Base-by-base conservation (phyloP, 306 rosid genomes). In the Glycyrrhiza uralensis region DNA sequence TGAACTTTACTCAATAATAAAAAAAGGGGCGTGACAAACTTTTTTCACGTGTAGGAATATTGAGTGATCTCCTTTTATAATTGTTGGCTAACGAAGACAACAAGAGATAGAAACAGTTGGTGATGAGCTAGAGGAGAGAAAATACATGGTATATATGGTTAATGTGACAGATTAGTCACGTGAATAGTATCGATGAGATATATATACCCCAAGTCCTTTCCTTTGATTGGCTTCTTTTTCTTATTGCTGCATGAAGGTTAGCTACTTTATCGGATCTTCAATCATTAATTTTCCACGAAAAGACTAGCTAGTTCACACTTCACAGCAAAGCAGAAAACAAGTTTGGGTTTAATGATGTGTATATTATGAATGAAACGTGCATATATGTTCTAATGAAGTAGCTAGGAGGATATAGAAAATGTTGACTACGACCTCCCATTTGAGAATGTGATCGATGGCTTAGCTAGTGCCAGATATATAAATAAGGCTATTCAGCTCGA, bases 401-500 rank as follows among this genome's bases (percentile, higher is more conserved):
- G n/a, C n/a, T 36, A 17, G 32, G 33, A 46, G 45, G 52, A 41
- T 8, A 65, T 33, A 2, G 66, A 56, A 44, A 61, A 55, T 15
- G 45, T 45, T 45, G 58, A 80, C 17, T 49, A 26, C n/a, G 38
- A 61, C 80, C 20, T 23, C 0, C 3, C 12, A 2, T 7, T 59
- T 1, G 30, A 63, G 65, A 81, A 71, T 76, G 72, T 65, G 81
- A 70, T 64, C 70, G 47, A 70, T 64, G 74, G 47, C 71, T 29
- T 70, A 78, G 75, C 57, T 73, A 13, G 23, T 66, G 68, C 20
- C 70, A 39, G 65, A 38, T 58, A 44, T n/a, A n/a, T n/a, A n/a
- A n/a, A n/a, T 45, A 0, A 11, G 7, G 51, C 2, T 57, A 72
- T 57, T 17, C 4, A 20, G 39, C 18, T 47, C 12, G 68, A 78